A percentile compares a stretch with the other conserved stretches of the same genome.
Evolutionary conservation across 768 basidiomycete genomes (phyloP).

Genomic region (Collybia sordida): DNA sequence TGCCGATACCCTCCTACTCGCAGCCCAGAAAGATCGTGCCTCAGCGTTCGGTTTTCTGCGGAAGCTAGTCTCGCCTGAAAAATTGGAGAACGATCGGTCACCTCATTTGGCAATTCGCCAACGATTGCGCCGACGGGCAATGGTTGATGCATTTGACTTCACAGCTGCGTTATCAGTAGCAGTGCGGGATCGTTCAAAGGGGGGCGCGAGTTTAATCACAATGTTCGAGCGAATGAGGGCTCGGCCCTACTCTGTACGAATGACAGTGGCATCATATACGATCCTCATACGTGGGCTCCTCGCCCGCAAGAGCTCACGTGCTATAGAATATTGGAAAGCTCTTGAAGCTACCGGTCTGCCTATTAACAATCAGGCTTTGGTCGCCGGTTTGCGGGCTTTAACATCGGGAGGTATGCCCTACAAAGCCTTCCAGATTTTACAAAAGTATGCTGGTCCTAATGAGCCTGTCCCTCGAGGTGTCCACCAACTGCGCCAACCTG

Average conservation of each 20-base stretch:
- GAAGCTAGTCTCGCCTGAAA: constrained; percentile 22
- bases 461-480: background rate
- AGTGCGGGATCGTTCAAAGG: constrained; percentile 1
- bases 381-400: constrained; percentile 49
- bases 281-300: constrained; percentile 55
- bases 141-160: constrained; percentile 25
- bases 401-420: constrained; percentile 41
- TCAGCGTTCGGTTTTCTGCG: constrained; percentile 50
- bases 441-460: constrained; percentile 29
- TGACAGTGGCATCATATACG: constrained; percentile 50
- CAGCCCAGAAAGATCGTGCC: constrained; percentile 36
- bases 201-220: constrained; percentile 1
- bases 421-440: constrained; percentile 51
- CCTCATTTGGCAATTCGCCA: background rate
- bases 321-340: constrained; percentile 43
- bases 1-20: constrained; percentile 44
- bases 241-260: constrained; percentile 23
- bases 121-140: constrained; percentile 1
- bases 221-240: background rate
- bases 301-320: constrained; percentile 38
- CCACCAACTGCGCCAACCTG: constrained; percentile 3
- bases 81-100: background rate
- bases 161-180: constrained; percentile 33
- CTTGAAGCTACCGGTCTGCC: constrained; percentile 31
- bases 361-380: constrained; percentile 49